Evolutionary conservation across 352 stramenopile species (phyloP).

Genomic region (Aphanomyces stellatus): DNA sequence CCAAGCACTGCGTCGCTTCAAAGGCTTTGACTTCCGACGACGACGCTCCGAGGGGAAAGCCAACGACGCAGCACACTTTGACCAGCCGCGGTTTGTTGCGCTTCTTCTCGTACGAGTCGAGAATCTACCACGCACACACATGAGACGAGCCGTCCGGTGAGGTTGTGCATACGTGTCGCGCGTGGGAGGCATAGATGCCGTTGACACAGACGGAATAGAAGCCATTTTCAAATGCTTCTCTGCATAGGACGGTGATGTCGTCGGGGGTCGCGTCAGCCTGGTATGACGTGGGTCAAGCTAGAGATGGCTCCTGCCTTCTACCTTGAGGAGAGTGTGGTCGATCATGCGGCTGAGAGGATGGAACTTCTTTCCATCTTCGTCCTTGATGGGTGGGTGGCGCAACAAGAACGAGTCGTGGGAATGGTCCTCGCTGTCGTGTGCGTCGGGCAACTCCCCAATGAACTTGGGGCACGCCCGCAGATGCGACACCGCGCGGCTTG

Average conservation of each 20-base stretch:
- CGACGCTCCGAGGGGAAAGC: slow-evolving; percentile 65
- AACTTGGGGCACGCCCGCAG: slow-evolving; percentile 15
- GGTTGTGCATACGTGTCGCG: slow-evolving; percentile 15
- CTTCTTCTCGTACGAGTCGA: neutral
- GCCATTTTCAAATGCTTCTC: slow-evolving; percentile 51
- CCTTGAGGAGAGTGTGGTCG: slow-evolving; percentile 62
- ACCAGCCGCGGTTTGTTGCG: slow-evolving; percentile 31
- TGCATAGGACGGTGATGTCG: slow-evolving; percentile 58
- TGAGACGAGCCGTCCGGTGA: too few relatives aligned
- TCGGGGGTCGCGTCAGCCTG: slow-evolving; percentile 47
- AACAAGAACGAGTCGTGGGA: neutral
- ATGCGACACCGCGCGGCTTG: slow-evolving; percentile 5
- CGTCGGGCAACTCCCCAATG: neutral
- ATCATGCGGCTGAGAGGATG: neutral
- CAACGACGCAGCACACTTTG: slow-evolving; percentile 77
- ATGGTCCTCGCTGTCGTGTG: neutral
- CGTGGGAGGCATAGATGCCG: slow-evolving; percentile 50
- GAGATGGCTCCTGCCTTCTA: slow-evolving; percentile 13
- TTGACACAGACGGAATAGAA: slow-evolving; percentile 83
- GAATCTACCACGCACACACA: neutral
- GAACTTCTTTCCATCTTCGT: neutral
- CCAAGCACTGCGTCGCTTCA: slow-evolving; percentile 53
- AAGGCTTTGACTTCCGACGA: slow-evolving; percentile 57
- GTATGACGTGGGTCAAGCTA: neutral
- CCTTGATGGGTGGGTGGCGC: neutral